These are phyloP conservation scores for Hibiscus tridactylites DNA, from an alignment of 345 rosid species.

Conservation along the genomic window DNA sequence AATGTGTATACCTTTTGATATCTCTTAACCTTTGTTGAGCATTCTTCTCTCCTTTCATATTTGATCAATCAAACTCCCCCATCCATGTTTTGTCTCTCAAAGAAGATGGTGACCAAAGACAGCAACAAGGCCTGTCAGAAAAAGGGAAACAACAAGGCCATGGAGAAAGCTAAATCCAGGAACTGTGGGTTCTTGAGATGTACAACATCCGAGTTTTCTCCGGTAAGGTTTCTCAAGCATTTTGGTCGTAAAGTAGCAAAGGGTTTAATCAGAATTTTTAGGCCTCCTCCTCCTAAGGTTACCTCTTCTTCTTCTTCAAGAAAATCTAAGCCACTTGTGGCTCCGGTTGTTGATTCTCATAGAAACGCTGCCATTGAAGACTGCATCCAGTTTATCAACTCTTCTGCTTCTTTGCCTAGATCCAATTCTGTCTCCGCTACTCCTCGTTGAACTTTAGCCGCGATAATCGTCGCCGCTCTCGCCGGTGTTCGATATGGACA, in stretches of 20 bases:
- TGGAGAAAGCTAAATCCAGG: background rate
- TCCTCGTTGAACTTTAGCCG: background rate
- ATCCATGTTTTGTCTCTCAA: no score
- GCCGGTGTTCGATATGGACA: background rate
- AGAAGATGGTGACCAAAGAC: no score
- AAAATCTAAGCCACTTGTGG: conserved; percentile 29
- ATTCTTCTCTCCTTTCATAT: no score
- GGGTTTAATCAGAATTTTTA: conserved; percentile 26
- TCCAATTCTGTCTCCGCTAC: conserved; percentile 30
- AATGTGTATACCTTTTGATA: no score
- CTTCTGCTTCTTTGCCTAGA: conserved; percentile 45
- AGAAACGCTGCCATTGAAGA: conserved; percentile 25
- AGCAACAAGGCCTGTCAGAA: no score
- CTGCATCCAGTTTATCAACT: conserved; percentile 77
- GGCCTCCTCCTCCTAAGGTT: conserved; percentile 23
- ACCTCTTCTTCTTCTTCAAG: conserved; percentile 31
- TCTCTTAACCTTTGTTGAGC: no score
- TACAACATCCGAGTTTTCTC: conserved; percentile 24
- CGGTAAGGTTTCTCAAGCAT: conserved; percentile 37
- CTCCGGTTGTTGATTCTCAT: conserved; percentile 36
- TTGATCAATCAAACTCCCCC: no score
- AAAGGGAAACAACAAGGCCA: no score
- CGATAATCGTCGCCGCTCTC: background rate
- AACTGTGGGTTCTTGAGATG: conserved; percentile 44
- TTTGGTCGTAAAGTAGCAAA: conserved; percentile 17